These are phyloP conservation scores for Ganoderma sinense DNA, from an alignment of 1,284 basidiomycete genomes.

Conservation along the genomic window DNA sequence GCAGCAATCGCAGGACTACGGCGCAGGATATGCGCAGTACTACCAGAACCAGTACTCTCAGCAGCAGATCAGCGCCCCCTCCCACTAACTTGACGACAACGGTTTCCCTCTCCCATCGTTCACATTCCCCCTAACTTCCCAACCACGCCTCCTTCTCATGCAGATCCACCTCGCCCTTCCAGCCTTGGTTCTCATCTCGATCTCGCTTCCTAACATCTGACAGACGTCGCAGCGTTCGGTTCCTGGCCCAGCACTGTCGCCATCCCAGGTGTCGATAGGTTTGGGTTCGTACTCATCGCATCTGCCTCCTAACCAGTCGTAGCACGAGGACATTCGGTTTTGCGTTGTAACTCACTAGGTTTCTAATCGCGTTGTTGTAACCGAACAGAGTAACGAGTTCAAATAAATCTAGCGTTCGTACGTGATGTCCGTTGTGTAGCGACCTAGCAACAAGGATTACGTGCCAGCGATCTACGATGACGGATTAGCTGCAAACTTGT, in stretches of 20 bases:
- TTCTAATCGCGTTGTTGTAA: slow-evolving; percentile 28
- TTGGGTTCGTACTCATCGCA: slow-evolving; percentile 29
- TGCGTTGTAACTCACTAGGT: slow-evolving; percentile 29
- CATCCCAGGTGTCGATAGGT: slow-evolving; percentile 8
- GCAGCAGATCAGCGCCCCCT: slow-evolving; percentile 65
- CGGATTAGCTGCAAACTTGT: slow-evolving; percentile 7
- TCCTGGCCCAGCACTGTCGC: slow-evolving; percentile 14
- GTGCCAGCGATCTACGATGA: background rate
- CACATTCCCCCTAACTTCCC: slow-evolving; percentile 23
- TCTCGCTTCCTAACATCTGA: slow-evolving; percentile 18
- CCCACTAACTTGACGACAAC: slow-evolving; percentile 42
- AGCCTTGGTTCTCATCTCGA: slow-evolving; percentile 14
- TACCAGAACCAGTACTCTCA: slow-evolving; percentile 67
- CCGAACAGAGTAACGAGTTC: slow-evolving; percentile 11
- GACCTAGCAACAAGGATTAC: background rate
- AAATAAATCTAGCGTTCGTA: slow-evolving; percentile 3
- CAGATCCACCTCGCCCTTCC: slow-evolving; percentile 21
- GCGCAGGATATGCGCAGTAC: slow-evolving; percentile 14
- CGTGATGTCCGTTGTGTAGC: background rate
- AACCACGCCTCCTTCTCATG: slow-evolving; percentile 4
- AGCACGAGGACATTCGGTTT: slow-evolving; percentile 11
- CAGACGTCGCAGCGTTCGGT: slow-evolving; percentile 6
- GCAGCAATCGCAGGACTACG: slow-evolving; percentile 62
- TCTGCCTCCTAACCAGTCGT: slow-evolving; percentile 25
- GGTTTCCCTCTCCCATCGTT: slow-evolving; percentile 8